Evolutionary conservation across 2,329 filamentous ascomycete genomes (phyloP), one percentile per base, ranked within the genome.

Genomic region (Sporothrix brasiliensis): DNA sequence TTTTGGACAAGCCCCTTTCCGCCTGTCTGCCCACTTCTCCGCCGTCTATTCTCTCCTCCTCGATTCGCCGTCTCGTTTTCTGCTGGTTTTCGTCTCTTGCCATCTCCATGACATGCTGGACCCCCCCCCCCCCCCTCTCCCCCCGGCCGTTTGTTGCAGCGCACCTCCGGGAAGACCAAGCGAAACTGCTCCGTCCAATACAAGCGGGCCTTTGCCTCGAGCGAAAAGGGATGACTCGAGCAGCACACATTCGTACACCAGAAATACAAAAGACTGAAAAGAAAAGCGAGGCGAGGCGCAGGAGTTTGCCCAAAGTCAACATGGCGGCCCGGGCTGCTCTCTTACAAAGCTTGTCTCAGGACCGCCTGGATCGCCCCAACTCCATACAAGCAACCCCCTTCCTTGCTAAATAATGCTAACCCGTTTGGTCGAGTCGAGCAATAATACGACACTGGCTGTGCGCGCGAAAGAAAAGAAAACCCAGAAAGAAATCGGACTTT

Each of bases 341-440:
- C 66, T 58, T 21, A 71, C 70, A 67, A 67, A 58, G 52, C 52
- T 67, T 67, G 70, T 71, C 70, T 71, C 70, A 71, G 70, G 61
- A 66, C 53, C 39, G 39, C 41, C 67, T n/a, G 67, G 47, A 61
- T 61, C 58, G 58, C 58, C 58, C 58, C 58, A 61, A 47, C 58
- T 61, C 58, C 58, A 61, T 61, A 61, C 58, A 61, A 58, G 27
- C 34, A 30, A 44, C 19, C 56, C 56, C 56, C n/a, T 30, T 41
- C 56, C 6, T 19, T 58, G 9, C 56, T 60, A 24, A 1, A 1
- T 30, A 1, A 1, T 30, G 27, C 27, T 30, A 61, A 47, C 58
- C 58, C 34, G 2, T 61, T 44, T 61, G n/a, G 13, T 61, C 13
- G 58, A 61, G 39, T 61, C 27, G 27, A 44, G 41, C 41, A 44